Evolutionary conservation across 768 basidiomycete species (phyloP), one percentile per base, ranked within the genome.

Genomic region (Macrocybe gigantea): DNA sequence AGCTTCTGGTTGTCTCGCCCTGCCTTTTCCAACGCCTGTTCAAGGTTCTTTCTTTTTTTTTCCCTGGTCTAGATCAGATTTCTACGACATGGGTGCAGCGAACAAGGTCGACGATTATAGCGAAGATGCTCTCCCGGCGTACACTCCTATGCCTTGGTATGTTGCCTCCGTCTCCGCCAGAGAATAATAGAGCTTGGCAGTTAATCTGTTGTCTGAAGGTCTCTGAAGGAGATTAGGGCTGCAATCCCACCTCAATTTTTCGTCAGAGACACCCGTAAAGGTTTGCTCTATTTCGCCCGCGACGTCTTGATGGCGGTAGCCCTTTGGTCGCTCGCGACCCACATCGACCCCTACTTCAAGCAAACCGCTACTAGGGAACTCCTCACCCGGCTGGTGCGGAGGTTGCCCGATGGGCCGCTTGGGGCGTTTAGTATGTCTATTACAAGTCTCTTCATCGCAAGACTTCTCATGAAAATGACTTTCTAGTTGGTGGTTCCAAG

Each of bases 401-500:
- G 50, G 47, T 62, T 34, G 55, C 56, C 33, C 63, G 72, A 11
- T 78, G 73, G 73, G 49, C 60, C 5, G 64, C 63, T 7, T 78
- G 78, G 77, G 47, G 61, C 41, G 57, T 66, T 13, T 79, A 78
- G 76, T 77, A 53, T 57, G 73, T 64, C 9, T 13, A 29, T 30
- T 15, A 32, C 35, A 22, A 2, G 22, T 22, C 4, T 22, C 29
- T 14, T 40, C 31, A 39, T 36, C 36, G 38, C 22, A 14, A 15
- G 10, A 14, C 36, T 39, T 36, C 29, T 38, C 38, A 31, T 43
- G 49, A 22, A 44, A 32, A 3, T 39, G n/a, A 31, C 5, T 47
- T 45, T 41, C 34, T 43, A 78, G 76, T 53, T 80, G 78, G 77
- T 80, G 78, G 78, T 77, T 79, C 60, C 78, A 80, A 56, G 76